These are phyloP conservation scores for Coniochaeta sp. DNA, from an alignment of 2,329 filamentous ascomycete species.

Conservation along the genomic window DNA sequence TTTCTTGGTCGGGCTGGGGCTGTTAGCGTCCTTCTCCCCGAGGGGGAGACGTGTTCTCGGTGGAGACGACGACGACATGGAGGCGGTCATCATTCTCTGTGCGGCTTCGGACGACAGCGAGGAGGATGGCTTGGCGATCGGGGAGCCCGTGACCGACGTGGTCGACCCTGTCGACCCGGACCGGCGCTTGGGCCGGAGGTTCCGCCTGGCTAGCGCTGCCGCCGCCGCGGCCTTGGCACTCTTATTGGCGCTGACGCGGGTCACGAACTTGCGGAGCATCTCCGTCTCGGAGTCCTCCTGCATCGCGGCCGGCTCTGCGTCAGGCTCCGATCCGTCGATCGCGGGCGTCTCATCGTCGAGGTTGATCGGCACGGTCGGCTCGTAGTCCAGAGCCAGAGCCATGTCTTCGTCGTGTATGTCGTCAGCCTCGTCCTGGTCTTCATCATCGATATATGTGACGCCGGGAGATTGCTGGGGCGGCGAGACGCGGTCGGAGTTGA, in stretches of 20 bases:
- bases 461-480: constrained; percentile 2
- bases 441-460: not conserved
- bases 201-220: constrained; percentile 13
- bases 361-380: constrained; percentile 1
- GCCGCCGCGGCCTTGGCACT: constrained; percentile 22
- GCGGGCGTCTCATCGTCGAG: constrained; percentile 14
- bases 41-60: constrained; percentile 19
- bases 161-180: constrained; percentile 18
- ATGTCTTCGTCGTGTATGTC: not conserved
- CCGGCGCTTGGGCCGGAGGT: constrained; percentile 14
- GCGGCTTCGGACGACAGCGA: not conserved
- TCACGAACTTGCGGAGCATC: constrained; percentile 26
- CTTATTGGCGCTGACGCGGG: constrained; percentile 24
- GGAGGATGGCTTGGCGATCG: constrained; percentile 13
- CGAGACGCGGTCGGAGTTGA: constrained; percentile 13
- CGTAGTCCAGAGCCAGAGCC: constrained; percentile 1
- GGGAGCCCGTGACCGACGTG: constrained; percentile 21
- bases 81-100: not conserved
- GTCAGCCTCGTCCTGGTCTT: constrained; percentile 10
- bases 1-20: constrained; percentile 30
- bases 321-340: constrained; percentile 8
- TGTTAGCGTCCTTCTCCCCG: constrained; percentile 27
- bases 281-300: constrained; percentile 26
- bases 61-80: not conserved
- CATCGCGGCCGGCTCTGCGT: constrained; percentile 4